Base-by-base conservation (phyloP, 257 asterid species). In the Solanum gandarillasii region DNA sequence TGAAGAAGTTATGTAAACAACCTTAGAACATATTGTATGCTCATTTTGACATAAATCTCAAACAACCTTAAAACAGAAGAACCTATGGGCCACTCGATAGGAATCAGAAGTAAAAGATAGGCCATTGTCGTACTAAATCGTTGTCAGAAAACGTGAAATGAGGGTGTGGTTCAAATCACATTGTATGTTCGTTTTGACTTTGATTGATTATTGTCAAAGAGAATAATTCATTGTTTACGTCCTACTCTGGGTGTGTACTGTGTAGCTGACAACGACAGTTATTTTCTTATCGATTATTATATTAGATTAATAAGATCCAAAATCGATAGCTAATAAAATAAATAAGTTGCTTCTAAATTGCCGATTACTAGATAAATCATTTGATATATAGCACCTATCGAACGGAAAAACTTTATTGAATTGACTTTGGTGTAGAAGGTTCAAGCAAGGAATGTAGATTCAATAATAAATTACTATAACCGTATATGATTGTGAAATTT, bases 331-430 rank as follows among this genome's bases (percentile, higher is more conserved):
- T 16, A 16, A 52, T 1, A 52, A 10, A 52, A 52, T 52, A 52
- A 52, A 18, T 16, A 52, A 52, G 62, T 18, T 52, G 1, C 62
- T 18, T 52, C 62, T 2, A 16, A 0, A 52, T 0, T 52, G n/a
- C 0, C 23, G 0, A 52, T 52, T 18, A 52, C 4, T 18, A 52
- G 58, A 1, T 14, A 48, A 48, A 52, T 52, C 62, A 4, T 32
- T 32, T 32, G 34, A 52, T 52, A 52, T 16, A 52, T 52, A 52
- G 9, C 62, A 52, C n/a, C n/a, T 52, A 6, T 18, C 9, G 9
- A 0, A 6, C 0, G 9, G 1, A 52, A 0, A 16, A 16, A 6
- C 0, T 52, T 52, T 52, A 2, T 52, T 16, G 62, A 52, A 16
- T 52, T 52, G n/a, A 52, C 0, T 52, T 52, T 0, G n/a, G n/a